Conservation (phyloP, 1,284 basidiomycete genomes). For the Cryptococcus neoformans region DNA sequence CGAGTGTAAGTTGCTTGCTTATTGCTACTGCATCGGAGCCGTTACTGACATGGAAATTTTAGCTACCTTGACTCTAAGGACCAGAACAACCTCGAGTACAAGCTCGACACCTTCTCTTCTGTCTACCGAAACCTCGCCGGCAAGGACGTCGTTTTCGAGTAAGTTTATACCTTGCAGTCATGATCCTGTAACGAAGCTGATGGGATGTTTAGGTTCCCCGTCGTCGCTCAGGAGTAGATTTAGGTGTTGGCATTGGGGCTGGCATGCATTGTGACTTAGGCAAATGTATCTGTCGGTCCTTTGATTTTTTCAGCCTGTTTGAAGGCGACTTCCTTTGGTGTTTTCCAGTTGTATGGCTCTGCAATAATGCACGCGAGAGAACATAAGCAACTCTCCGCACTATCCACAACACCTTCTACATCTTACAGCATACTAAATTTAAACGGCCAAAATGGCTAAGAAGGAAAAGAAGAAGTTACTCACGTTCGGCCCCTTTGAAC, state of each 20-base stretch:
- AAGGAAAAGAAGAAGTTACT: constrained; percentile 21
- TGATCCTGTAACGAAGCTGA: background rate
- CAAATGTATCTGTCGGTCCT: constrained; percentile 6
- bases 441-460: constrained; percentile 4
- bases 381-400: too few species aligned
- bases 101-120: constrained; percentile 57
- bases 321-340: background rate
- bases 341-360: background rate
- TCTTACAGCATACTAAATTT: background rate
- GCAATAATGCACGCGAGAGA: too few species aligned
- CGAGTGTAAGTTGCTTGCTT: constrained; percentile 72
- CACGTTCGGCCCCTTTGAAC: constrained; percentile 35
- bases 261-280: constrained; percentile 37
- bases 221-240: constrained; percentile 41
- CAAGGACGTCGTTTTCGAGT: constrained; percentile 51
- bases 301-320: constrained; percentile 1
- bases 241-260: constrained; percentile 21
- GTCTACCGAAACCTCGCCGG: constrained; percentile 50
- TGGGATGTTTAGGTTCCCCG: constrained; percentile 37
- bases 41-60: constrained; percentile 15
- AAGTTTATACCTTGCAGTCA: constrained; percentile 9
- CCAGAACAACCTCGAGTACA: constrained; percentile 98
- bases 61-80: constrained; percentile 99
- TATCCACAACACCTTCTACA: too few species aligned
- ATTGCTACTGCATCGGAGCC: constrained; percentile 8